Evolutionary conservation across 805 yeast species (phyloP).

Genomic region (Ogataea paraovalis): DNA sequence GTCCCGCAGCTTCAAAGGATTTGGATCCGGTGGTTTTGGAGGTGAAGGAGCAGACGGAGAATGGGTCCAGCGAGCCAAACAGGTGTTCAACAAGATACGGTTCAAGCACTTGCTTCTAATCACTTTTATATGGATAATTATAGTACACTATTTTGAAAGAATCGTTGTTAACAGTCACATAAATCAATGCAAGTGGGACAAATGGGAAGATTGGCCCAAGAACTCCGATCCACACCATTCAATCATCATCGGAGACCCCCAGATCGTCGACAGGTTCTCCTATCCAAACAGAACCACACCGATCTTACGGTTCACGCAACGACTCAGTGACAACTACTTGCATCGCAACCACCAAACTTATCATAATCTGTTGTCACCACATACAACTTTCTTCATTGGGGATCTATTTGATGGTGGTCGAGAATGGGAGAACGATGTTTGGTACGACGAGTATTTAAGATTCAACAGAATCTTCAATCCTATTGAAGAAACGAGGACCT

Average conservation of each 20-base stretch:
- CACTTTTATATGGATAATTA: constrained; percentile 38
- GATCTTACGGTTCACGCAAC: constrained; percentile 51
- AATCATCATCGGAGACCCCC: constrained; percentile 85
- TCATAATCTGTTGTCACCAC: constrained; percentile 61
- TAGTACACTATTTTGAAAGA: constrained; percentile 54
- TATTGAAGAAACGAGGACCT: constrained; percentile 40
- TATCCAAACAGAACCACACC: constrained; percentile 67
- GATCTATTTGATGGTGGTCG: constrained; percentile 95
- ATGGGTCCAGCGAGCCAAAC: neutral
- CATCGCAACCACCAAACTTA: constrained; percentile 68
- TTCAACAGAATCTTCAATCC: constrained; percentile 56
- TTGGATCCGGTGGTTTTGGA: neutral
- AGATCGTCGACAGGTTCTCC: constrained; percentile 80
- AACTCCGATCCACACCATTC: constrained; percentile 23
- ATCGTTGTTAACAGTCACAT: constrained; percentile 43
- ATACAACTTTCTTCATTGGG: constrained; percentile 76
- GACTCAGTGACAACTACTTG: constrained; percentile 72
- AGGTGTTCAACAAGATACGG: constrained; percentile 4
- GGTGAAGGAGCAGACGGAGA: no score
- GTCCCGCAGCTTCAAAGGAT: neutral
- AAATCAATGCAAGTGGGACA: constrained; percentile 53
- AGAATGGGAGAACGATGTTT: constrained; percentile 45
- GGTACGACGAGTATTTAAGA: constrained; percentile 56
- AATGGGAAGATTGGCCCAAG: constrained; percentile 59
- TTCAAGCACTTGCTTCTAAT: constrained; percentile 24